phyloP scores from a whole-genome alignment of 306 rosid genomes.

The Dalbergia cochinchinensis region DNA sequence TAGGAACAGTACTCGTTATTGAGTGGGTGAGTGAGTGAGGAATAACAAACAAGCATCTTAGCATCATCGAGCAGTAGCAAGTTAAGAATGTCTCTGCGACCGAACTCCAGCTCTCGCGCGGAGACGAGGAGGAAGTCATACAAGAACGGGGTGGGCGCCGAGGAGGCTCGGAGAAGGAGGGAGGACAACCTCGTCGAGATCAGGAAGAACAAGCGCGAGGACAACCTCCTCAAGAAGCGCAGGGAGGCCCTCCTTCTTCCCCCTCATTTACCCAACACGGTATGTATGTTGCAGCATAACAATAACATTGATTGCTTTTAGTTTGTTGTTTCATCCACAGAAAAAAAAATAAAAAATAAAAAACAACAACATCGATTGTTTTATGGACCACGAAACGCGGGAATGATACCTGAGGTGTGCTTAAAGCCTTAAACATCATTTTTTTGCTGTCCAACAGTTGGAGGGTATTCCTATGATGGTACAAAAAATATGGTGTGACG shows the following conservation, averaged over 20 bases:
- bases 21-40: too few relatives aligned
- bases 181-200: slow-evolving; percentile 72
- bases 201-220: slow-evolving; percentile 77
- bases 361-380: too few relatives aligned
- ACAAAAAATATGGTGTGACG: slow-evolving; percentile 65
- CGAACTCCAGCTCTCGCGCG: slow-evolving; percentile 38
- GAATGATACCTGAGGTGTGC: background rate
- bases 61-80: background rate
- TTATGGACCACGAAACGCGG: background rate
- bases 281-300: background rate
- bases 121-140: slow-evolving; percentile 69
- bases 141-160: slow-evolving; percentile 73
- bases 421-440: background rate
- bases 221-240: slow-evolving; percentile 68
- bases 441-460: slow-evolving; percentile 47
- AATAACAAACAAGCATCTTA: background rate
- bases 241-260: slow-evolving; percentile 60
- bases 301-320: background rate
- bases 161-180: slow-evolving; percentile 70
- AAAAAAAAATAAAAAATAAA: too few relatives aligned
- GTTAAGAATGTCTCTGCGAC: slow-evolving; percentile 70
- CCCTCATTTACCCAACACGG: slow-evolving; percentile 38
- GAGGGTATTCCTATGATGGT: slow-evolving; percentile 70
- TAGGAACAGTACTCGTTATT: background rate
- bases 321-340: too few relatives aligned